A percentile compares a stretch with the other conserved stretches of the same genome.
These are phyloP conservation scores for Eleusine indica DNA, from an alignment of 176 grass and related monocot genomes.

Conservation along the genomic window DNA sequence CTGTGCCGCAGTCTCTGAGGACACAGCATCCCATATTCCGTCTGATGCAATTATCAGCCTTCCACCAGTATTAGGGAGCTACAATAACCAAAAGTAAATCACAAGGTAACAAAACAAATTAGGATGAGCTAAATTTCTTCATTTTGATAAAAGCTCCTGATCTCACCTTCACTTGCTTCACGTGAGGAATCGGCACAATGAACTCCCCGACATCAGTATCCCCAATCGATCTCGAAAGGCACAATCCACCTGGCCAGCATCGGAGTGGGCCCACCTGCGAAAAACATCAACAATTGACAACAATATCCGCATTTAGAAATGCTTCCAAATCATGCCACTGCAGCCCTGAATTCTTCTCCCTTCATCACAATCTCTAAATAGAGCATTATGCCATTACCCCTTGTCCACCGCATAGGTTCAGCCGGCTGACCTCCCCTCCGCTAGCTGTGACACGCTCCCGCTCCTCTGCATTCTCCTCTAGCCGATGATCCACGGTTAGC, in stretches of 20 bases:
- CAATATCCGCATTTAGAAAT: conserved; percentile 24
- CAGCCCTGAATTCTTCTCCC: neutral
- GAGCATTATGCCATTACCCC: conserved; percentile 74
- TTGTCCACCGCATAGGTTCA: conserved; percentile 88
- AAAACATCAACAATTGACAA: neutral
- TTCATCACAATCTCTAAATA: neutral
- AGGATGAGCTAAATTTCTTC: conserved; percentile 34
- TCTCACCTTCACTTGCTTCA: conserved; percentile 98
- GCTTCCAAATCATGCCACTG: conserved; percentile 19
- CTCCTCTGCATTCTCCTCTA: conserved; percentile 94
- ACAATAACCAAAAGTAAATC: conserved; percentile 38
- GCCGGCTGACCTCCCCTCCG: conserved; percentile 89
- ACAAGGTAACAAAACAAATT: conserved; percentile 30
- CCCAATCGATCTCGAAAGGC: conserved; percentile 95
- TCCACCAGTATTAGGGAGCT: conserved; percentile 90
- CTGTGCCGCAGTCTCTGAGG: conserved; percentile 79
- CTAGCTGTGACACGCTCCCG: conserved; percentile 86
- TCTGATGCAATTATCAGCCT: conserved; percentile 98
- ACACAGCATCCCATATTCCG: conserved; percentile 91
- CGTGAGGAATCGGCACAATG: conserved; percentile 93
- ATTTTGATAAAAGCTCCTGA: conserved; percentile 22
- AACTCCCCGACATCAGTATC: conserved; percentile 96
- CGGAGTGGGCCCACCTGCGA: conserved; percentile 83
- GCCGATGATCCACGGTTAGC: conserved; percentile 87
- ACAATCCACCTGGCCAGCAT: conserved; percentile 98